These are phyloP conservation scores for Trichoderma hamatum DNA, from an alignment of 2,329 filamentous ascomycete species.

Conservation along the genomic window DNA sequence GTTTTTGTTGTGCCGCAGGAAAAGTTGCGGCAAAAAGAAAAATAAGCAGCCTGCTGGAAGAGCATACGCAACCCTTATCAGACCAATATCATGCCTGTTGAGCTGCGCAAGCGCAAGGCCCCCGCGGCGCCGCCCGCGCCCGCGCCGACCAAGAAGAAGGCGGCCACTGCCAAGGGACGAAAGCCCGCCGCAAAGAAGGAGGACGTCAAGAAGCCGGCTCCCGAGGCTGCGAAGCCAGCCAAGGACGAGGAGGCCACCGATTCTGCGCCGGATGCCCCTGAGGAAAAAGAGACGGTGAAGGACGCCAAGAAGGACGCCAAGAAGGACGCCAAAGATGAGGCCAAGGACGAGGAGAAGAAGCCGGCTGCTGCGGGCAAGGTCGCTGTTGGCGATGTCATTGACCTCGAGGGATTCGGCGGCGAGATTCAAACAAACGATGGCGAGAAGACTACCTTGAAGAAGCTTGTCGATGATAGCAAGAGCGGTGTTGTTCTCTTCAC, in stretches of 20 bases:
- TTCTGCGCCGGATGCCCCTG: constrained; percentile 22
- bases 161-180: constrained; percentile 39
- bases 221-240: constrained; percentile 26
- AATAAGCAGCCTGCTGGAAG: neutral
- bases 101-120: constrained; percentile 65
- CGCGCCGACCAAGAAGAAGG: constrained; percentile 51
- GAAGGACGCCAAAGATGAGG: constrained; percentile 40
- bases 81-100: constrained; percentile 54
- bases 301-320: constrained; percentile 39
- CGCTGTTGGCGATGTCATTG: constrained; percentile 58
- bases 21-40: constrained; percentile 2
- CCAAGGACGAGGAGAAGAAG: constrained; percentile 44
- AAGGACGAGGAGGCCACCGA: constrained; percentile 25
- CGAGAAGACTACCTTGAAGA: constrained; percentile 74
- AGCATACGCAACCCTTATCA: neutral
- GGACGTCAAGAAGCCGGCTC: constrained; percentile 19
- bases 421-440: constrained; percentile 87
- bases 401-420: constrained; percentile 63
- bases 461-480: constrained; percentile 81
- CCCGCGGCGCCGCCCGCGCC: constrained; percentile 51
- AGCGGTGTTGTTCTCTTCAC: constrained; percentile 90
- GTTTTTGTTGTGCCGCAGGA: neutral
- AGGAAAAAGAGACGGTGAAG: constrained; percentile 25
- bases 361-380: constrained; percentile 45
- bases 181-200: constrained; percentile 30